Conservation (phyloP, 2,329 filamentous ascomycete species). For the Coniosporium tulheliwenetii region DNA sequence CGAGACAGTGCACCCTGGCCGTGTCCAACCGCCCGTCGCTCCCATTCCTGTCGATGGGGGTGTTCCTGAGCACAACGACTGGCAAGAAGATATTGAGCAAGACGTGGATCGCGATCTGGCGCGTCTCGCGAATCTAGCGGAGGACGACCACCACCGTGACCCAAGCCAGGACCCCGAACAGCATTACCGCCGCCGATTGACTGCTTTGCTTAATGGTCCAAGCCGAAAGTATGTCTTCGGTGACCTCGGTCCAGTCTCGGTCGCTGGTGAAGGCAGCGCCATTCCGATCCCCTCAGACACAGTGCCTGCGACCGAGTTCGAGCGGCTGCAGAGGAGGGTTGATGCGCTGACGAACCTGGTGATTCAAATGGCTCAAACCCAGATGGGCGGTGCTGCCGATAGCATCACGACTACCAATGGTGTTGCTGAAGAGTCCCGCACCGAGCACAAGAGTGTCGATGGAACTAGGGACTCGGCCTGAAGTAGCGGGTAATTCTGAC, state of each 20-base stretch:
- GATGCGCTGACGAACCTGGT: neutral
- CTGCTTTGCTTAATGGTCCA: neutral
- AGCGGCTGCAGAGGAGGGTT: neutral
- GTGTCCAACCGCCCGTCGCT: neutral
- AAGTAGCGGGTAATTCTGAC: too few relatives aligned
- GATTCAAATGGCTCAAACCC: too few relatives aligned
- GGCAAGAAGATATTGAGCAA: slow-evolving; percentile 15
- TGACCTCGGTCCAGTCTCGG: neutral
- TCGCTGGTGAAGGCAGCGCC: too few relatives aligned
- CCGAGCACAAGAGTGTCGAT: too few relatives aligned
- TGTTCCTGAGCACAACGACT: slow-evolving; percentile 12
- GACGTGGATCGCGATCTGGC: slow-evolving; percentile 11
- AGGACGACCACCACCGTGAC: slow-evolving; percentile 14
- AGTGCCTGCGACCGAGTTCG: slow-evolving; percentile 1
- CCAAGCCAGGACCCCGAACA: slow-evolving; percentile 9
- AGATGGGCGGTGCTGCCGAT: too few relatives aligned
- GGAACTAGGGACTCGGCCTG: too few relatives aligned
- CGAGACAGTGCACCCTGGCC: neutral
- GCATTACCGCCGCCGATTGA: slow-evolving; percentile 13
- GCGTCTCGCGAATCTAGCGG: slow-evolving; percentile 15
- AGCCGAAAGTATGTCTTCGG: neutral
- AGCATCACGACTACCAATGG: too few relatives aligned
- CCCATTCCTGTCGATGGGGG: neutral
- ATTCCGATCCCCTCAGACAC: neutral
- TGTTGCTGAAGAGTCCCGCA: too few relatives aligned